Evolutionary conservation across 1,284 basidiomycete genomes (phyloP).

Genomic region (Porogramme epimiltina): DNA sequence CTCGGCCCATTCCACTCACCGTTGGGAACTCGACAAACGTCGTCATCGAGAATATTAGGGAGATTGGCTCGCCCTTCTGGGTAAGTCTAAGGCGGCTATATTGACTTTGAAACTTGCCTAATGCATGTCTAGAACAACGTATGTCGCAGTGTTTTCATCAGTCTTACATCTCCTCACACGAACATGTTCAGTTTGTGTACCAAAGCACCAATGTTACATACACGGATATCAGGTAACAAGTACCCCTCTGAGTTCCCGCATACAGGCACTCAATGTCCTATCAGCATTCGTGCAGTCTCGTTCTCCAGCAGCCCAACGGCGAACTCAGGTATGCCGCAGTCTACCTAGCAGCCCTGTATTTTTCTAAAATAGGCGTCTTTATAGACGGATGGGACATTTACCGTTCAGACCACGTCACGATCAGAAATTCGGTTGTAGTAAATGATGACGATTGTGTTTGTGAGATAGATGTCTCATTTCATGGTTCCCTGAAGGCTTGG

Average conservation of each 20-base stretch:
- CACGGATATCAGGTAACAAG: constrained; percentile 30
- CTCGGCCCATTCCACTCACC: constrained; percentile 62
- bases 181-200: constrained; percentile 33
- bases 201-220: constrained; percentile 36
- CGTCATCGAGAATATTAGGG: constrained; percentile 53
- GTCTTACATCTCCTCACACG: background rate
- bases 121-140: constrained; percentile 37
- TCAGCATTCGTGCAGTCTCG: constrained; percentile 30
- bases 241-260: too few relatives aligned
- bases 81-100: constrained; percentile 16
- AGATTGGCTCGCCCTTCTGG: constrained; percentile 54
- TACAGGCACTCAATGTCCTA: background rate
- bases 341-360: constrained; percentile 5
- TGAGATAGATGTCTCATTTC: constrained; percentile 2
- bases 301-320: constrained; percentile 31
- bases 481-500: background rate
- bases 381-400: constrained; percentile 70
- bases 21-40: constrained; percentile 59
- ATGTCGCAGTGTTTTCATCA: constrained; percentile 3
- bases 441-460: constrained; percentile 68
- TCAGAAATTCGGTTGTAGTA: constrained; percentile 53
- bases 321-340: constrained; percentile 33
- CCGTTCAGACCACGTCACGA: constrained; percentile 52
- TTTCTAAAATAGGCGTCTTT: constrained; percentile 27
- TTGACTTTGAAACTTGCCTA: background rate